Evolutionary conservation across 805 yeast species (phyloP).

Genomic region (Metschnikowia peoriensis): DNA sequence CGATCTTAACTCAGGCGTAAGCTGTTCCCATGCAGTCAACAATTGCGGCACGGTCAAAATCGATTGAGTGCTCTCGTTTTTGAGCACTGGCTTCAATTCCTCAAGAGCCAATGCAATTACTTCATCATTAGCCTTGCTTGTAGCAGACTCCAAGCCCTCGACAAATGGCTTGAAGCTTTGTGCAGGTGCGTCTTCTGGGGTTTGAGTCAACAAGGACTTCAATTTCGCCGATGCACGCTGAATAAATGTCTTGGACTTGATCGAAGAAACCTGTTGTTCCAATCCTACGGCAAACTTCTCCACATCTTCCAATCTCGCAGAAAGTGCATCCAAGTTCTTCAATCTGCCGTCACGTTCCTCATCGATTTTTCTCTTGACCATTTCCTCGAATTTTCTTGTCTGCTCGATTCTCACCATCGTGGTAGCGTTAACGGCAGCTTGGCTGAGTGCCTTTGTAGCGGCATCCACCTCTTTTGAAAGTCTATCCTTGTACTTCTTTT

Average conservation of each 20-base stretch:
- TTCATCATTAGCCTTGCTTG: conserved; percentile 30
- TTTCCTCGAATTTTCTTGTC: conserved; percentile 61
- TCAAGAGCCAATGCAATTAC: conserved; percentile 31
- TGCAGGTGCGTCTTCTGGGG: conserved; percentile 22
- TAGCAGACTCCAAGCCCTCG: conserved; percentile 27
- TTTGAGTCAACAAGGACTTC: conserved; percentile 28
- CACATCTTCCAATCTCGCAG: conserved; percentile 52
- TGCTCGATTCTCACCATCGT: conserved; percentile 65
- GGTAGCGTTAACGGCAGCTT: conserved; percentile 73
- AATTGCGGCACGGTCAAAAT: conserved; percentile 77
- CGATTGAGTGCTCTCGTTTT: conserved; percentile 43
- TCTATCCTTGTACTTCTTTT: conserved; percentile 55
- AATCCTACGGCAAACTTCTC: conserved; percentile 50
- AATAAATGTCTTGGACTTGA: conserved; percentile 33
- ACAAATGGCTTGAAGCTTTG: conserved; percentile 38
- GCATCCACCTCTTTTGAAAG: conserved; percentile 65
- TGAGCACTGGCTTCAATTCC: conserved; percentile 36
- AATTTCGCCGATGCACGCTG: conserved; percentile 33
- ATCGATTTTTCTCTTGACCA: conserved; percentile 54
- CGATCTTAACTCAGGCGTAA: conserved; percentile 83
- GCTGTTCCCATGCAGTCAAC: conserved; percentile 71
- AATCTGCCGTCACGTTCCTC: conserved; percentile 71
- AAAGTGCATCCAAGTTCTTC: conserved; percentile 61
- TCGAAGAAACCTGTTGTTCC: conserved; percentile 35
- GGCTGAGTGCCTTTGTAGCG: conserved; percentile 59